These are phyloP conservation scores for Populus trichocarpa DNA, from an alignment of 441 rosid species.

Conservation along the genomic window DNA sequence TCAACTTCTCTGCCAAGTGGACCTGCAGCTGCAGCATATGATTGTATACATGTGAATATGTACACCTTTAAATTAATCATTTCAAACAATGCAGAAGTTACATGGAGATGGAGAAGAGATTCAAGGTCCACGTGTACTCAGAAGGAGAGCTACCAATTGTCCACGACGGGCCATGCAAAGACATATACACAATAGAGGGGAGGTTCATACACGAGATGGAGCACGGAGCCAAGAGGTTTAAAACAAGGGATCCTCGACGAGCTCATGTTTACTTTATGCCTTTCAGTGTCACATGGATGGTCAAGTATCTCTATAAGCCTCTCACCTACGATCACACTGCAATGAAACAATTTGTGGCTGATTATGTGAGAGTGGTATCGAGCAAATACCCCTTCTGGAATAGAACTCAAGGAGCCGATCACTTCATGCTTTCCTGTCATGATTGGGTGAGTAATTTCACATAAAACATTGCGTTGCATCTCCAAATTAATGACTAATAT, in stretches of 20 bases:
- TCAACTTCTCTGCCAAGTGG: too few relatives aligned
- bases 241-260: constrained; percentile 43
- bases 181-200: constrained; percentile 80
- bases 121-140: constrained; percentile 82
- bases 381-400: too few relatives aligned
- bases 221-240: constrained; percentile 43
- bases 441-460: constrained; percentile 55
- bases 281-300: constrained; percentile 82
- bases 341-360: not conserved
- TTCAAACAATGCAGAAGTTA: constrained; percentile 53
- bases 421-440: constrained; percentile 70
- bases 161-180: constrained; percentile 87
- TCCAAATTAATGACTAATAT: too few relatives aligned
- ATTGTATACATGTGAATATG: not conserved
- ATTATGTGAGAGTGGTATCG: too few relatives aligned
- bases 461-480: too few relatives aligned
- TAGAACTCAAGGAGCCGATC: constrained; percentile 52
- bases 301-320: constrained; percentile 53
- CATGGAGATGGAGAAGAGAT: constrained; percentile 77
- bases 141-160: constrained; percentile 88
- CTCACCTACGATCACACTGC: constrained; percentile 24
- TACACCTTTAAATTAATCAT: not conserved
- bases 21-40: not conserved
- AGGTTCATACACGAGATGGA: constrained; percentile 83
- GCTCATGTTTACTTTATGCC: constrained; percentile 93